Base-by-base conservation (phyloP, 371 early-diverging fungal species). In the Blastocladiella emersonii region DNA sequence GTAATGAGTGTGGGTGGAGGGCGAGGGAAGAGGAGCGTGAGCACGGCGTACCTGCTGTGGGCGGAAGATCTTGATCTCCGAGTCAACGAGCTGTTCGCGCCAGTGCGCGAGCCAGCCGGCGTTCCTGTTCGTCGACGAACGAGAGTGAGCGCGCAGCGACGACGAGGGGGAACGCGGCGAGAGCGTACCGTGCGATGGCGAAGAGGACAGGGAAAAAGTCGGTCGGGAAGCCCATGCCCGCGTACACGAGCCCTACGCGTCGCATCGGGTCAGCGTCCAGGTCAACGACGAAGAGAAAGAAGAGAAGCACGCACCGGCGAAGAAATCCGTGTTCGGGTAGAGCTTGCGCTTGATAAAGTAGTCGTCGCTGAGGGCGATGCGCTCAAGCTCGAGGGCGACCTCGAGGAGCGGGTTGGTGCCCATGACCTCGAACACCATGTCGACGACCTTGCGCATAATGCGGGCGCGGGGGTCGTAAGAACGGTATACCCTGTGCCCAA, bases 181-280 rank as follows among this genome's bases (percentile, higher is more conserved):
- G n/a, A n/a, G n/a, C n/a, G n/a, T n/a, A n/a, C n/a, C 77, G 67
- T 23, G 74, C 75, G 57, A 75, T 71, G 34, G 10, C 70, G 65
- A 82, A 82, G 45, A 83, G 72, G 3, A 82, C 85, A n/a, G 85
- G 85, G 74, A 80, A 85, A 65, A 83, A 79, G 66, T 85, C 85
- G 13, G 37, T 19, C 19, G 48, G 48, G 48, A 48, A 48, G 25
- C 48, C 48, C n/a, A 48, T 48, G 19, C 19, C 19, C 48, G 48
- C 19, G 48, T 19, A 48, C n/a, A 19, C 19, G 48, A 48, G 25
- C 19, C 19, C 48, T n/a, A 48, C n/a, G 48, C 48, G 48, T 48
- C n/a, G n/a, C n/a, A 48, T 19, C 48, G 25, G 19, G 25, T 19
- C 19, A 48, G n/a, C n/a, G n/a, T n/a, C n/a, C n/a, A n/a, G n/a